Evolutionary conservation across 768 basidiomycete genomes (phyloP).

Genomic region (Phallus indusiatus): DNA sequence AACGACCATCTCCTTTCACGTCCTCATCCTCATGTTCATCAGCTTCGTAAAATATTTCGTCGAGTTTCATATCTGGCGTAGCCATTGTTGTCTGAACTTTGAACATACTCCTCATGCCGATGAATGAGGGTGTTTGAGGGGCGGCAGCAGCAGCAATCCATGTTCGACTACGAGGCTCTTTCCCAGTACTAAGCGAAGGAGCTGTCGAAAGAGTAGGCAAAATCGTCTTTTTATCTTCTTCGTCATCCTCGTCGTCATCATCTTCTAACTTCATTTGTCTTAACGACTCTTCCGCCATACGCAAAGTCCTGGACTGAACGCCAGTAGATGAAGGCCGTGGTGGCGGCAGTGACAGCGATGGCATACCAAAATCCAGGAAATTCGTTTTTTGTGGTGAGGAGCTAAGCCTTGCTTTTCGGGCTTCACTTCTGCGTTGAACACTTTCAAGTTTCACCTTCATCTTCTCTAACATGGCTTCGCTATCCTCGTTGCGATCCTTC

Average conservation of each 20-base stretch:
- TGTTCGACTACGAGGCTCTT: constrained; percentile 18
- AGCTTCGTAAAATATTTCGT: not conserved
- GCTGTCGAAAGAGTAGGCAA: constrained; percentile 9
- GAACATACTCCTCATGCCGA: constrained; percentile 26
- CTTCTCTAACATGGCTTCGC: constrained; percentile 29
- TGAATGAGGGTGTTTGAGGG: constrained; percentile 24
- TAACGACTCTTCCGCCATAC: constrained; percentile 3
- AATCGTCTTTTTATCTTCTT: constrained; percentile 19
- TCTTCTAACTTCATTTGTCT: constrained; percentile 7
- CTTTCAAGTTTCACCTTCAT: constrained; percentile 40
- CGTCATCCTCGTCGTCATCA: constrained; percentile 16
- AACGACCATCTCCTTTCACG: not conserved
- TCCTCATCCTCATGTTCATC: not conserved
- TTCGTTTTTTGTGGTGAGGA: constrained; percentile 9
- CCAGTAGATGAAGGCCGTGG: too few relatives aligned
- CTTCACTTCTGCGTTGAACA: constrained; percentile 32
- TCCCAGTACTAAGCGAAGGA: constrained; percentile 16
- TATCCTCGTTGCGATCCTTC: constrained; percentile 4
- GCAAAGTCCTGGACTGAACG: too few relatives aligned
- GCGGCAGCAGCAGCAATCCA: constrained; percentile 22
- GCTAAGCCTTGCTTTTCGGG: constrained; percentile 11
- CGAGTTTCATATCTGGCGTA: constrained; percentile 10
- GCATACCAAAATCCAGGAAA: not conserved
- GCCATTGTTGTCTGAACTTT: constrained; percentile 6
- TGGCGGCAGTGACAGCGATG: not conserved